A percentile compares a stretch with the other conserved stretches of the same genome.
These are phyloP conservation scores for Pseudonitzschia pungens DNA, from an alignment of 108 stramenopile genomes.

Conservation along the genomic window DNA sequence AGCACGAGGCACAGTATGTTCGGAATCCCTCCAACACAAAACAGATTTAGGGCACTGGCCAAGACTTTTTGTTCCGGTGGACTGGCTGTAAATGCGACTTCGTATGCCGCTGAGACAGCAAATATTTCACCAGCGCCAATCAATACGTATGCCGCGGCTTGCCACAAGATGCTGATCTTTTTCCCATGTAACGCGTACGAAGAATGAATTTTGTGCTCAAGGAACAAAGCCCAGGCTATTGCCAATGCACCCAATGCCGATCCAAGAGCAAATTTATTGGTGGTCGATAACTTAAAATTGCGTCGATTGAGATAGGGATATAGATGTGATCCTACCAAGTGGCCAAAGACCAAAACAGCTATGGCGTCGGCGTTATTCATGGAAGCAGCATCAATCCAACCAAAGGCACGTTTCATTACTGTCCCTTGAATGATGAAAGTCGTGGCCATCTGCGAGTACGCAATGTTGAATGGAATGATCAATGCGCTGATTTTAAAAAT, in stretches of 20 bases:
- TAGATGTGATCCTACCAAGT: slow-evolving; percentile 57
- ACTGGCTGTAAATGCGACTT: slow-evolving; percentile 78
- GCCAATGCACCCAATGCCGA: slow-evolving; percentile 67
- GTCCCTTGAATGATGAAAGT: slow-evolving; percentile 86
- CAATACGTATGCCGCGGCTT: slow-evolving; percentile 66
- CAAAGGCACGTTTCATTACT: slow-evolving; percentile 72
- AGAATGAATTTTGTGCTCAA: slow-evolving; percentile 71
- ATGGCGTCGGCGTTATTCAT: slow-evolving; percentile 86
- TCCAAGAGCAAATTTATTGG: slow-evolving; percentile 86
- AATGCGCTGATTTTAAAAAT: slow-evolving; percentile 53
- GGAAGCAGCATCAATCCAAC: slow-evolving; percentile 80
- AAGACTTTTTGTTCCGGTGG: slow-evolving; percentile 71
- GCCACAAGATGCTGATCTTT: slow-evolving; percentile 75
- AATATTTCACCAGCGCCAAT: slow-evolving; percentile 88
- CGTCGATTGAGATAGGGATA: slow-evolving; percentile 67
- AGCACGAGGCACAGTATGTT: slow-evolving; percentile 74
- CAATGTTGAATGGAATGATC: slow-evolving; percentile 83
- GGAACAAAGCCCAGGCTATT: slow-evolving; percentile 65
- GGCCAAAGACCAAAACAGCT: slow-evolving; percentile 72
- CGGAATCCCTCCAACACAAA: slow-evolving; percentile 79
- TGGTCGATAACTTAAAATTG: slow-evolving; percentile 73
- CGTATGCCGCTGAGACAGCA: slow-evolving; percentile 83
- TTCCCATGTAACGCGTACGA: slow-evolving; percentile 55
- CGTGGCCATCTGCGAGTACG: slow-evolving; percentile 87
- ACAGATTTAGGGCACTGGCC: slow-evolving; percentile 79